Percentiles rank a stretch among this genome's conserved stretches.
Conservation (phyloP, 2,329 filamentous ascomycete genomes). For the Calonectria ilicicola region DNA sequence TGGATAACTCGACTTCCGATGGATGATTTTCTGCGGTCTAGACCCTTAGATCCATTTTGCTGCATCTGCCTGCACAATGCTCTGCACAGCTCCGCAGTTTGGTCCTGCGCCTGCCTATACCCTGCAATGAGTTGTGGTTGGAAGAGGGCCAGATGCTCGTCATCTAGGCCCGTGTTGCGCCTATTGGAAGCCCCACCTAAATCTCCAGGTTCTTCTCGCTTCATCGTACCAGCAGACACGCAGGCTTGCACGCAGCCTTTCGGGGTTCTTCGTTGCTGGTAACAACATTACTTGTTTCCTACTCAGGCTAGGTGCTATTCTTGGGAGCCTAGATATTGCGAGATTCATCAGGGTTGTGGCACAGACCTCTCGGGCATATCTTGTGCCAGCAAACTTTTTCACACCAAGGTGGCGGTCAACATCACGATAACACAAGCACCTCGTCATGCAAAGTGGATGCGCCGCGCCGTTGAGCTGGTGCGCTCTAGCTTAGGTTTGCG, state of each 20-base stretch:
- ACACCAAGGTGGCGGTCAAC: constrained; percentile 5
- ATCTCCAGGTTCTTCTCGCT: constrained; percentile 28
- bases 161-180: constrained; percentile 22
- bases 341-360: constrained; percentile 9
- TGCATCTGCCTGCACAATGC: constrained; percentile 6
- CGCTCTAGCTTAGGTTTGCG: constrained; percentile 19
- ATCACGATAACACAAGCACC: constrained; percentile 1
- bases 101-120: not conserved
- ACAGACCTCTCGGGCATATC: constrained; percentile 8
- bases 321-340: not conserved
- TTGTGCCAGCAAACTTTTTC: not conserved
- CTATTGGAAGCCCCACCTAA: constrained; percentile 30
- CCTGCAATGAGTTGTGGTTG: constrained; percentile 27
- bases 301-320: constrained; percentile 1
- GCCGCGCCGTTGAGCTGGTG: constrained; percentile 7
- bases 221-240: constrained; percentile 27
- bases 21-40: not conserved
- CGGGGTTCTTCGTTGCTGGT: constrained; percentile 2
- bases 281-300: not conserved
- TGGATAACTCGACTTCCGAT: not conserved
- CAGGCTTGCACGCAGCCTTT: not conserved
- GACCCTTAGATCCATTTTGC: not conserved
- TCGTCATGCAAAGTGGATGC: not conserved
- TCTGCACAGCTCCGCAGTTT: constrained; percentile 7
- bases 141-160: constrained; percentile 34